phyloP scores from a whole-genome alignment of 2,329 filamentous ascomycete species.

The Diaporthe humulicola region DNA sequence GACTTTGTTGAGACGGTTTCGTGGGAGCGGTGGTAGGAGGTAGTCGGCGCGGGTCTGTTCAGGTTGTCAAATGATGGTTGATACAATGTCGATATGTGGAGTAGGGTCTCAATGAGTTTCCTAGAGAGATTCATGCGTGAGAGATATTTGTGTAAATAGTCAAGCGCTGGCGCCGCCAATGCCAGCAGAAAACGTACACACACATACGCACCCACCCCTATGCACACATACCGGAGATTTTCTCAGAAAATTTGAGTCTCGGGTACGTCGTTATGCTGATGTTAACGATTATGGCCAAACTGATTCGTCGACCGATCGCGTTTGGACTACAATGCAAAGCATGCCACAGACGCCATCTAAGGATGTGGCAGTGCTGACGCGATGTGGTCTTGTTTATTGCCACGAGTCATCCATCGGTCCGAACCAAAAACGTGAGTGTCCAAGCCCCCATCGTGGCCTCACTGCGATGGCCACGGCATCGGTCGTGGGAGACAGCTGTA shows the following conservation, averaged over 20 bases:
- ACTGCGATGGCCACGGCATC: background rate
- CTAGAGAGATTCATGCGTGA: background rate
- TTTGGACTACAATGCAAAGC: background rate
- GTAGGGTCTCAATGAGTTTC: background rate
- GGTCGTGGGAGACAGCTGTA: background rate
- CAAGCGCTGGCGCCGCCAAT: background rate
- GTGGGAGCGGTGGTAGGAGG: background rate
- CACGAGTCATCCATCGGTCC: slow-evolving; percentile 5
- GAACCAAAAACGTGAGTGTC: background rate
- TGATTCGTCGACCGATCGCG: background rate
- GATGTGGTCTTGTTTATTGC: background rate
- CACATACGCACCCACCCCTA: background rate
- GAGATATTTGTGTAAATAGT: background rate
- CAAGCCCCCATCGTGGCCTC: background rate
- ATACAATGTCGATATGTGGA: background rate
- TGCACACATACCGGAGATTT: no score
- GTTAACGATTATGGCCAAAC: background rate
- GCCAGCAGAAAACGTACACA: background rate
- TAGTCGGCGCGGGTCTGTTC: background rate
- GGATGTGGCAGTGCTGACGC: background rate
- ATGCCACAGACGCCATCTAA: background rate
- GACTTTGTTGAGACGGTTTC: background rate
- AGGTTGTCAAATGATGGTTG: background rate
- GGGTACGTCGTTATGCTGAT: background rate
- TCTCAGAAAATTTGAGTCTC: background rate